Percentiles rank a stretch among this genome's conserved stretches.
Evolutionary conservation across 2,329 filamentous ascomycete genomes (phyloP).

Genomic region (Claviceps sorghi): DNA sequence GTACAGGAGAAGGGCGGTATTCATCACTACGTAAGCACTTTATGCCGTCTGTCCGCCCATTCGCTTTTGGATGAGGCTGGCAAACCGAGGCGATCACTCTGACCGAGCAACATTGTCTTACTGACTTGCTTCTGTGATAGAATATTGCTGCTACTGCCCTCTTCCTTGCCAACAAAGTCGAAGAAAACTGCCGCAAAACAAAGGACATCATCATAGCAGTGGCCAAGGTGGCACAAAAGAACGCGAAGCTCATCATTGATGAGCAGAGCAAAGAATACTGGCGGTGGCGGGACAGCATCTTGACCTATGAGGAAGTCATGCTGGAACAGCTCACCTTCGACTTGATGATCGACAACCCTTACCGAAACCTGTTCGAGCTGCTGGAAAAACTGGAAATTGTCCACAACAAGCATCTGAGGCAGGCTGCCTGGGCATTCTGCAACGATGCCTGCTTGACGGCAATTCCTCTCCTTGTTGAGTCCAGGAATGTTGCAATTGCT

Average conservation of each 20-base stretch:
- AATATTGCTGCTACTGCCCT: constrained; percentile 79
- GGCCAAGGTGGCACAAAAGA: constrained; percentile 89
- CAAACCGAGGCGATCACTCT: background rate
- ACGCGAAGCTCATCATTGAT: constrained; percentile 75
- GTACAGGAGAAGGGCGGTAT: constrained; percentile 60
- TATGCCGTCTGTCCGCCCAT: background rate
- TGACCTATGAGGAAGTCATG: constrained; percentile 84
- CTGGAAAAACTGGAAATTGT: constrained; percentile 58
- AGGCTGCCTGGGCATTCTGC: constrained; percentile 84
- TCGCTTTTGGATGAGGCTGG: background rate
- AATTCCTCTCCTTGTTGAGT: constrained; percentile 66
- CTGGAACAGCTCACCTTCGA: constrained; percentile 90
- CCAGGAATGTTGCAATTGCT: constrained; percentile 68
- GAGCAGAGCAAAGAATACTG: constrained; percentile 98
- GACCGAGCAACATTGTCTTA: background rate
- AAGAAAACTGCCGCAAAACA: constrained; percentile 93
- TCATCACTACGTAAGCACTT: constrained; percentile 69
- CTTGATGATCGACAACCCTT: constrained; percentile 76
- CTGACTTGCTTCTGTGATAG: constrained; percentile 23
- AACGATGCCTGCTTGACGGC: constrained; percentile 80
- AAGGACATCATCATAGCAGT: constrained; percentile 89
- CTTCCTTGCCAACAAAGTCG: constrained; percentile 91
- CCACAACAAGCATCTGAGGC: constrained; percentile 68
- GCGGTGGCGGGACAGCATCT: constrained; percentile 89
- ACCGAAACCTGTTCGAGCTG: constrained; percentile 70